Conservation (phyloP, 495 filamentous ascomycete species). For the Aspergillus steynii region DNA sequence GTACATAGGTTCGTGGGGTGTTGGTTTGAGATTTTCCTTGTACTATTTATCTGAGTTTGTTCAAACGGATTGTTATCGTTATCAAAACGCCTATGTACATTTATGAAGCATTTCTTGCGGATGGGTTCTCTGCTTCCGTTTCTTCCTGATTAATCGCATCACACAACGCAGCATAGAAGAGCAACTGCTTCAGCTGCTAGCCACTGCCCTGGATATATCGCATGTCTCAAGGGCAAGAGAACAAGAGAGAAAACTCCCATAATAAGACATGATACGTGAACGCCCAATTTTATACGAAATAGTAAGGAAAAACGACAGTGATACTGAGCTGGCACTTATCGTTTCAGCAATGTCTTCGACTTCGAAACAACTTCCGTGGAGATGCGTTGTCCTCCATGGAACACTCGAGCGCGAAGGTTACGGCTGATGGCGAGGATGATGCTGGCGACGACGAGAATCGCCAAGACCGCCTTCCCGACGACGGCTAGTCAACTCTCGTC, state of each 20-base stretch:
- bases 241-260: not conserved
- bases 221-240: constrained; percentile 9
- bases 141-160: constrained; percentile 7
- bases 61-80: constrained; percentile 12
- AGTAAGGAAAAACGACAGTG: not conserved
- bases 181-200: not conserved
- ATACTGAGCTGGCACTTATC: constrained; percentile 1
- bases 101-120: constrained; percentile 11
- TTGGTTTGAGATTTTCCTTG: constrained; percentile 1
- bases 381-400: constrained; percentile 7
- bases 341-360: constrained; percentile 20
- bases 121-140: not conserved
- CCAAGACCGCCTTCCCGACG: constrained; percentile 22
- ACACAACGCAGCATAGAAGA: constrained; percentile 5
- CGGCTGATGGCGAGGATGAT: constrained; percentile 24
- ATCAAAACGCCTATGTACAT: constrained; percentile 19
- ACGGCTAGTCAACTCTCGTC: constrained; percentile 53
- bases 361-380: constrained; percentile 13
- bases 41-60: constrained; percentile 6
- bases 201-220: not conserved
- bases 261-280: not conserved
- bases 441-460: constrained; percentile 17
- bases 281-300: not conserved
- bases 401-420: constrained; percentile 22
- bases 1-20: not conserved